phyloP scores from a whole-genome alignment of 2,329 filamentous ascomycete species.

The Coniochaeta ligniaria region DNA sequence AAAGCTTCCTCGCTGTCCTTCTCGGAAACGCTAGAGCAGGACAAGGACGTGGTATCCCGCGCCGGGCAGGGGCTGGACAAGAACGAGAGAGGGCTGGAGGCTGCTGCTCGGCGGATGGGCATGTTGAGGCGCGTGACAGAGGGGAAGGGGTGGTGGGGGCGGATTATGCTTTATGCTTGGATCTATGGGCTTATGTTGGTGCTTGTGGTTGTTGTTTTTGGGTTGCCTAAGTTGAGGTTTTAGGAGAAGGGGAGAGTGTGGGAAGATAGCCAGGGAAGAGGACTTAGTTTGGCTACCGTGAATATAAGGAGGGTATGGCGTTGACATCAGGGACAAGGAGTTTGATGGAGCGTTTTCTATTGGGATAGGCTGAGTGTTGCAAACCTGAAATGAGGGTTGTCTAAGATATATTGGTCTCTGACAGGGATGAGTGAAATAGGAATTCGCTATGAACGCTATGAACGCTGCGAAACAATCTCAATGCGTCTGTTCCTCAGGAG shows the following conservation, averaged over 20 bases:
- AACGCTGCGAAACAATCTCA: background rate
- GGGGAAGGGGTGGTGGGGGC: conserved; percentile 79
- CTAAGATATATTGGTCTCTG: background rate
- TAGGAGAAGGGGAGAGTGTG: conserved; percentile 26
- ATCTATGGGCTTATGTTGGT: conserved; percentile 77
- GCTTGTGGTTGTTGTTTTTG: conserved; percentile 73
- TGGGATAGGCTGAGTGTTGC: background rate
- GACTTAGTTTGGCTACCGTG: background rate
- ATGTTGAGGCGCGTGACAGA: conserved; percentile 73
- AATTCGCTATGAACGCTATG: background rate
- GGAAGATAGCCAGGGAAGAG: background rate
- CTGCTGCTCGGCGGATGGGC: conserved; percentile 71
- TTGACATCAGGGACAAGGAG: background rate
- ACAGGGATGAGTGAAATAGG: background rate
- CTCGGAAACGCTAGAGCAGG: conserved; percentile 59
- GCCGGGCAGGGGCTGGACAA: conserved; percentile 71
- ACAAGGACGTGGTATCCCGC: conserved; percentile 63
- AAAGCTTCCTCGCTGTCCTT: conserved; percentile 71
- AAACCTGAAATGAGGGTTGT: background rate
- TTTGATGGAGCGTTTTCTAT: background rate
- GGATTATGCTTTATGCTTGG: conserved; percentile 77
- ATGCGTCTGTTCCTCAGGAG: background rate
- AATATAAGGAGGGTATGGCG: background rate
- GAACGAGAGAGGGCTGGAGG: conserved; percentile 69
- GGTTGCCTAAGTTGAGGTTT: conserved; percentile 82